phyloP scores from a whole-genome alignment of 257 asterid genomes.

The Primulina tabacum region DNA sequence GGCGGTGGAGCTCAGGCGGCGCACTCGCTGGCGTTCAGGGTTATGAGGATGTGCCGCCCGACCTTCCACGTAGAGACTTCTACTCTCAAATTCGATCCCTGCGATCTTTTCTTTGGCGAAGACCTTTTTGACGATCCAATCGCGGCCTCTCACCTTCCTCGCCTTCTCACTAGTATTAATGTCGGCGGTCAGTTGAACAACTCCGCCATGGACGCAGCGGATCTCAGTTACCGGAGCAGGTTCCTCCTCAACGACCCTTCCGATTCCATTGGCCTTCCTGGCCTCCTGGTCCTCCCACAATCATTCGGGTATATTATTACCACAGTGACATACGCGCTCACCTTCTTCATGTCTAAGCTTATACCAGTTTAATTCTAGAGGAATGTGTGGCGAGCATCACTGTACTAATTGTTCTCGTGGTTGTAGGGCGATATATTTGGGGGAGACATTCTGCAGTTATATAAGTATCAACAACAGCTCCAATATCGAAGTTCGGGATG shows the following conservation, averaged over 20 bases:
- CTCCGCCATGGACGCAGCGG: conserved; percentile 49
- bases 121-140: conserved; percentile 83
- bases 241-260: conserved; percentile 75
- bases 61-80: conserved; percentile 74
- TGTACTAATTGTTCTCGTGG: background rate
- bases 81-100: conserved; percentile 77
- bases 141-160: conserved; percentile 72
- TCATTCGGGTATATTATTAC: conserved; percentile 64
- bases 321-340: conserved; percentile 16
- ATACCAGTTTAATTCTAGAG: background rate
- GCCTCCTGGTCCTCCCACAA: conserved; percentile 93
- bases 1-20: conserved; percentile 57
- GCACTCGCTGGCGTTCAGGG: conserved; percentile 90
- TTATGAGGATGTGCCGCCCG: conserved; percentile 89
- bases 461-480: conserved; percentile 96
- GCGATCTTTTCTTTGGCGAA: conserved; percentile 89
- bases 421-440: conserved; percentile 87
- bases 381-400: background rate
- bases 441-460: conserved; percentile 98
- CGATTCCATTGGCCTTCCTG: conserved; percentile 83
- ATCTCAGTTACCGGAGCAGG: conserved; percentile 77
- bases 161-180: conserved; percentile 42
- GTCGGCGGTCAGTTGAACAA: conserved; percentile 23
- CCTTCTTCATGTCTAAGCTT: background rate
- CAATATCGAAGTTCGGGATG: conserved; percentile 73